Percentiles rank a stretch among this genome's conserved stretches.
phyloP scores from a whole-genome alignment of 768 basidiomycete genomes.

The Trichaptum fuscoviolaceum region DNA sequence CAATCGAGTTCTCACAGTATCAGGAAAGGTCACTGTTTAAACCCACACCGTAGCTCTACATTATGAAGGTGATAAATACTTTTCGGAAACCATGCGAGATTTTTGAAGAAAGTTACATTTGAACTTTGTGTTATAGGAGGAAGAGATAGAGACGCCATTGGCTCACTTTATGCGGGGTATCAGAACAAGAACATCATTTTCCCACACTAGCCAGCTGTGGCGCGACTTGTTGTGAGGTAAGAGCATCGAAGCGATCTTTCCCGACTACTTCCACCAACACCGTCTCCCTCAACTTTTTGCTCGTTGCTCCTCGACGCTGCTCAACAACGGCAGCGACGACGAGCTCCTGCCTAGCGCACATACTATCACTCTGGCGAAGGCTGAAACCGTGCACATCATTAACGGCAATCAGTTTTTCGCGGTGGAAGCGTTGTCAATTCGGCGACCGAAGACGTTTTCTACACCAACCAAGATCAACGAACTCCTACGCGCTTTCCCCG shows the following conservation, averaged over 20 bases:
- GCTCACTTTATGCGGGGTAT: not conserved
- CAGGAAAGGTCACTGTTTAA: too few species aligned
- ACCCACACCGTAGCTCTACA: too few species aligned
- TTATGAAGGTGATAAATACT: too few species aligned
- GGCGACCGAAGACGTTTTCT: not conserved
- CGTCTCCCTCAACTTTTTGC: not conserved
- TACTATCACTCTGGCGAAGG: not conserved
- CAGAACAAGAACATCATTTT: not conserved
- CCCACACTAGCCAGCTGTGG: not conserved
- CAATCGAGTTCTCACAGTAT: too few species aligned
- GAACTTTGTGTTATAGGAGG: not conserved
- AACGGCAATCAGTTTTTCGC: not conserved
- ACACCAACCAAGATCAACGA: not conserved
- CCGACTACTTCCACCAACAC: not conserved
- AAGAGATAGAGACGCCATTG: not conserved
- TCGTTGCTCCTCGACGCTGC: not conserved
- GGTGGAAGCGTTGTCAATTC: not conserved
- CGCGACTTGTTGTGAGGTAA: constrained; percentile 1
- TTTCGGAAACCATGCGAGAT: not conserved
- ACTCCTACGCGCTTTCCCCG: not conserved
- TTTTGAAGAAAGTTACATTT: not conserved
- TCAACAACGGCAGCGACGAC: not conserved
- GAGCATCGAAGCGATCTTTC: not conserved
- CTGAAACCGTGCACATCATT: not conserved
- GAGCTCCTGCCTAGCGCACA: not conserved